These are phyloP conservation scores for Heritiera fomes DNA, from an alignment of 345 rosid species.

Conservation along the genomic window DNA sequence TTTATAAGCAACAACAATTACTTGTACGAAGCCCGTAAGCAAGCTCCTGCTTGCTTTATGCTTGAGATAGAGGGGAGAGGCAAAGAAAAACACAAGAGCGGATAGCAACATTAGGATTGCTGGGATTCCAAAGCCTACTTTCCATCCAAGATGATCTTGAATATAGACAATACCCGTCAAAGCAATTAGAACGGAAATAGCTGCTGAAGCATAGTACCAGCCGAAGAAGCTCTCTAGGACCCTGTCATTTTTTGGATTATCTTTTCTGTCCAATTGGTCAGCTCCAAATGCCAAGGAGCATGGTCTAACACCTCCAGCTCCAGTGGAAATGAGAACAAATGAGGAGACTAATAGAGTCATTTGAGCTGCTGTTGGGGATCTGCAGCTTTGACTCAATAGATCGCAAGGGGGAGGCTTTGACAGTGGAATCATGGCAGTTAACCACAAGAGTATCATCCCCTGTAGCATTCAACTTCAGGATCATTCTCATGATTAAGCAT, in stretches of 20 bases:
- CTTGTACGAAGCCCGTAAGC: conserved; percentile 54
- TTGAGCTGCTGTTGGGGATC: conserved; percentile 51
- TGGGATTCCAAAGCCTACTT: conserved; percentile 59
- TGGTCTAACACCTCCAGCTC: conserved; percentile 78
- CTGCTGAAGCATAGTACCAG: conserved; percentile 65
- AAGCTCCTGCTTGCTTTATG: conserved; percentile 42
- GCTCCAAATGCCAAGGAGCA: conserved; percentile 80
- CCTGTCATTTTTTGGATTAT: conserved; percentile 52
- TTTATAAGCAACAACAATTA: conserved; percentile 45
- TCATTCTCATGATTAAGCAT: not conserved
- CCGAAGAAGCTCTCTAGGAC: conserved; percentile 63
- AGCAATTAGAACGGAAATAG: conserved; percentile 49
- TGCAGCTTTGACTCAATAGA: conserved; percentile 34
- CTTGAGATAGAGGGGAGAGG: conserved; percentile 52
- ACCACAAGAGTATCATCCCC: conserved; percentile 77
- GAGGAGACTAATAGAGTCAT: conserved; percentile 44
- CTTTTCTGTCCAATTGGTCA: conserved; percentile 55
- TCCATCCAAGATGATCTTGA: conserved; percentile 66
- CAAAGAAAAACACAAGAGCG: conserved; percentile 43
- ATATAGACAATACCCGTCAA: conserved; percentile 57
- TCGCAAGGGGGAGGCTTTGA: conserved; percentile 59
- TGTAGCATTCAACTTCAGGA: conserved; percentile 23
- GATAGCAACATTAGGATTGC: conserved; percentile 57
- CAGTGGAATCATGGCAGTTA: conserved; percentile 63
- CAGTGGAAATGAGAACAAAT: conserved; percentile 55